Conservation (phyloP, 1,284 basidiomycete species). For the Fomitiporia mediterranea region DNA sequence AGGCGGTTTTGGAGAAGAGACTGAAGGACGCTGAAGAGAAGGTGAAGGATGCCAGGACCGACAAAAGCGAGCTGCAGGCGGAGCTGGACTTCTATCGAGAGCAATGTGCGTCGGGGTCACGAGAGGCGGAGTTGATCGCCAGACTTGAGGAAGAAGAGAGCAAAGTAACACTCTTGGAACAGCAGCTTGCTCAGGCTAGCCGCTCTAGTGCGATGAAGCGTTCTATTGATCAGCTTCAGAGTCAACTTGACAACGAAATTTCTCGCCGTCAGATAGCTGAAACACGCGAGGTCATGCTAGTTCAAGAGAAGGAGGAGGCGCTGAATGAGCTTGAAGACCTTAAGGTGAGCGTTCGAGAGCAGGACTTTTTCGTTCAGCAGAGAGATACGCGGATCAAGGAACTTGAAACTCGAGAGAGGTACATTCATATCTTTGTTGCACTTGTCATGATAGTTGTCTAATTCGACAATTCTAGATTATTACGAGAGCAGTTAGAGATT, state of each 20-base stretch:
- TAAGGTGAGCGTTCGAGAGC: slow-evolving; percentile 28
- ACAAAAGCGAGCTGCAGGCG: slow-evolving; percentile 40
- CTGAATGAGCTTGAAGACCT: slow-evolving; percentile 40
- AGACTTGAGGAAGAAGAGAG: slow-evolving; percentile 65
- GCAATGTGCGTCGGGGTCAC: slow-evolving; percentile 29
- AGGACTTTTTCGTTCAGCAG: slow-evolving; percentile 29
- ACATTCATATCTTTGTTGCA: too few species aligned
- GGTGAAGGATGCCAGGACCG: slow-evolving; percentile 41
- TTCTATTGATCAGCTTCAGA: slow-evolving; percentile 37
- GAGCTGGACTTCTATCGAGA: slow-evolving; percentile 45
- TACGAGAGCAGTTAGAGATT: slow-evolving; percentile 23
- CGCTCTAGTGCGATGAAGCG: slow-evolving; percentile 35
- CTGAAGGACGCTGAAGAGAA: slow-evolving; percentile 39
- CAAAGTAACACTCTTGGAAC: slow-evolving; percentile 50
- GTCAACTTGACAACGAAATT: slow-evolving; percentile 40
- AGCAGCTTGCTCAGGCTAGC: slow-evolving; percentile 36
- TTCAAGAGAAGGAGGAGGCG: slow-evolving; percentile 44
- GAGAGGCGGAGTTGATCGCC: slow-evolving; percentile 51
- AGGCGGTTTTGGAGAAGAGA: slow-evolving; percentile 46
- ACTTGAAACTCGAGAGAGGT: slow-evolving; percentile 28
- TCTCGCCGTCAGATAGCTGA: slow-evolving; percentile 34
- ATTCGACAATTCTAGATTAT: slow-evolving; percentile 21
- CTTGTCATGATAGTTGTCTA: too few species aligned
- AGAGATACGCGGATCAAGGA: slow-evolving; percentile 29
- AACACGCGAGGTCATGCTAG: slow-evolving; percentile 34